Evolutionary conservation across 2,329 filamentous ascomycete species (phyloP), one percentile per base, ranked within the genome.

Genomic region (Scytalidium sp.): DNA sequence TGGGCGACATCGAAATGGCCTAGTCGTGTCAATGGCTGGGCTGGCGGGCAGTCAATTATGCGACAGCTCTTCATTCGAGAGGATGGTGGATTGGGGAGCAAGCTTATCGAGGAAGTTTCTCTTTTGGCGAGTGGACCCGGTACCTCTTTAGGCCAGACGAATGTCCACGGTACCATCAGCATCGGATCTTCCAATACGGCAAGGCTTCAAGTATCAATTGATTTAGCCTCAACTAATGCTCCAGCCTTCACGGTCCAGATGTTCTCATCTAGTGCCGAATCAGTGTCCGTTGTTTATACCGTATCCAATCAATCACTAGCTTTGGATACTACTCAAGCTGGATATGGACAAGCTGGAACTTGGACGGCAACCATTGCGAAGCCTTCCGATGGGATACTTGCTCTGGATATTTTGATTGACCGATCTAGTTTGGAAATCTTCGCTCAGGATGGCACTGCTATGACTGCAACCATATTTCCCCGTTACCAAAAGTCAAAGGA

Each of bases 1-100:
- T 83, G 79, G 74, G 47, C 52, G 6, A 61, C 51, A 1, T 47
- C 52, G 17, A 65, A 65, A 47, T 60, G 54, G 54, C 58, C 60
- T 2, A 61, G 47, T 43, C 61, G 64, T 13, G 46, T 57, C 7
- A 66, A 67, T 40, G 63, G 60, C 19, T 66, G 64, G 60, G 62
- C 53, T 50, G 60, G 53, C 19, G 46, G 53, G 45, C 62, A 65
- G 50, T 65, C 62, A 3, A 47, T 65, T 15, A 66, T 58, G 2
- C 50, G 63, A 5, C 59, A 66, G 55, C 55, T 66, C 2, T 65
- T 63, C 47, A 41, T 65, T 48, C 51, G 57, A 22, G 57, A 56
- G 13, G 59, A 64, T 46, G 63, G 60, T 1, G 60, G 60, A 3
- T 47, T 66, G 4, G 62, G 59, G n/a, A 62, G 54, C 23, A 57